Base-by-base conservation (phyloP, 805 yeast species). In the Sungouiozyma intestinalis region DNA sequence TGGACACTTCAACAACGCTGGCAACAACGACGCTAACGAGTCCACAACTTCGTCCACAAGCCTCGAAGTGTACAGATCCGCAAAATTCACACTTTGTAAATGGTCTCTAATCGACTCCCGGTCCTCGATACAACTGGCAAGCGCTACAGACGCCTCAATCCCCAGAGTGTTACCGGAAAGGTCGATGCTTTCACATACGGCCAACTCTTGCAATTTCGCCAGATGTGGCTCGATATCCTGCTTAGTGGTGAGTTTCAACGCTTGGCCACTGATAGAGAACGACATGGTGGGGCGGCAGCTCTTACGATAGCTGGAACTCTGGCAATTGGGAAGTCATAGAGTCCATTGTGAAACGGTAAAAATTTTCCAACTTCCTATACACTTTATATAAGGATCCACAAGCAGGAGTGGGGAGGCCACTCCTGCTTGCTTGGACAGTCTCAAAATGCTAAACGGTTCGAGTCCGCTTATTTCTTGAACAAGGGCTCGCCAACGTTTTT, bases 131-230 rank as follows among this genome's bases (percentile, higher is more conserved):
- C 76, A 72, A 36, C 73, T 68, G 33, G 90, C 85, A 39, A 92
- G 65, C 19, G 74, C 73, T 53, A 74, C 70, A 31, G 94, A 83
- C 3, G 97, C 95, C 36, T 79, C 95, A 44, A 87, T 81, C 45
- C 97, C 96, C 48, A 88, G 78, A 24, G 98, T 88, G 67, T 90
- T 92, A 49, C 99, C 99, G 6, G 88, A 79, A 44, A 92, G 70
- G 61, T 86, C 94, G 35, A 88, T 68, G 52, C 75, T 77, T 33
- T 72, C 74, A 33, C 64, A 54, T 39, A 51, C 62, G 20, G 48
- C 44, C 34, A 61, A 43, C 37, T 51, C 55, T 18, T 62, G 56
- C 44, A 92, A 68, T 48, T 78, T 82, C 13, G 72, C 72, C 17
- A 84, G 60, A 53, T 77, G 73, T n/a, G 84, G 81, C 53, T 75